Percentiles rank a stretch among this genome's conserved stretches.
Evolutionary conservation across 2,329 filamentous ascomycete species (phyloP).

Genomic region (Cephalotrichum gorgonifer): DNA sequence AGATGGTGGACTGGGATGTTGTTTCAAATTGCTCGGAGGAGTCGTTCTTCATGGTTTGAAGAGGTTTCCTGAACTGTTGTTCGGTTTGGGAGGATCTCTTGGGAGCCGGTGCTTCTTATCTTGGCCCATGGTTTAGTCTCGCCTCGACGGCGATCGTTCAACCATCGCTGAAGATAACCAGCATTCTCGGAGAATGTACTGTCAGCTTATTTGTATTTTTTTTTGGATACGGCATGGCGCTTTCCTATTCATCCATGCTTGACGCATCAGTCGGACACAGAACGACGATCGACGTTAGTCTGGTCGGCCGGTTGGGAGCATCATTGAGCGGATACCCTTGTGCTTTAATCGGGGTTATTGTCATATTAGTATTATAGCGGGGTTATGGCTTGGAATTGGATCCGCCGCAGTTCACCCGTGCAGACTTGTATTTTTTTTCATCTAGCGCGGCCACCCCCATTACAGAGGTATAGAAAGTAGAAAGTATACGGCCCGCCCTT

Average conservation of each 20-base stretch:
- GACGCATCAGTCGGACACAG: not conserved
- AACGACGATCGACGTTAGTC: not conserved
- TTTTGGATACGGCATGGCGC: not conserved
- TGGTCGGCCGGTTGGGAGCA: not conserved
- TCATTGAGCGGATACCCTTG: not conserved
- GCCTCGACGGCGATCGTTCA: no score
- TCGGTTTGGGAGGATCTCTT: not conserved
- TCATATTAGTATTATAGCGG: not conserved
- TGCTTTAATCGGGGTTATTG: not conserved
- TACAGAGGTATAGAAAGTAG: not conserved
- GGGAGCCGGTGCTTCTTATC: not conserved
- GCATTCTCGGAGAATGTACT: not conserved
- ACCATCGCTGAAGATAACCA: no score
- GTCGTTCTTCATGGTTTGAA: conserved; percentile 5
- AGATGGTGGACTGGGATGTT: conserved; percentile 2
- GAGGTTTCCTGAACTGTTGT: not conserved
- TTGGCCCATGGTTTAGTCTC: not conserved
- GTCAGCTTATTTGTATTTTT: not conserved
- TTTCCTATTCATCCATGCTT: not conserved
- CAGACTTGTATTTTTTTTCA: conserved; percentile 1
- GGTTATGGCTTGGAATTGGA: not conserved
- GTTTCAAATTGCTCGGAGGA: conserved; percentile 4
- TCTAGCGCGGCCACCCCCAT: not conserved
- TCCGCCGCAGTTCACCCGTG: conserved; percentile 1
- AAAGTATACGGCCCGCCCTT: no score